Percentiles rank a stretch among this genome's conserved stretches.
Evolutionary conservation across 352 stramenopile species (phyloP).

Genomic region (Globisporangium sylvaticum): DNA sequence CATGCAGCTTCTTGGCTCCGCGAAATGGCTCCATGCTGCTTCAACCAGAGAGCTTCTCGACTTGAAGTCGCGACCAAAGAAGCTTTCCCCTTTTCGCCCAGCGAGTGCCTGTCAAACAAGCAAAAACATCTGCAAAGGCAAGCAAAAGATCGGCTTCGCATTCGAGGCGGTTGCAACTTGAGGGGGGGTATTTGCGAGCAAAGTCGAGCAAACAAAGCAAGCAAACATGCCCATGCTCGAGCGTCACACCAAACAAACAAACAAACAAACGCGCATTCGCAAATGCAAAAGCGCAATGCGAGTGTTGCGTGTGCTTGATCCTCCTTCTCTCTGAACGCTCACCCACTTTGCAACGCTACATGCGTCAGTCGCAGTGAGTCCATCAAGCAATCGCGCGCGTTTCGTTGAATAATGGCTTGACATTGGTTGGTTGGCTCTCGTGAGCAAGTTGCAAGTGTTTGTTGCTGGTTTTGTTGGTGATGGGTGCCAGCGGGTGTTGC

Average conservation of each 20-base stretch:
- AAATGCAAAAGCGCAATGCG: background rate
- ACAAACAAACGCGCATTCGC: too few relatives aligned
- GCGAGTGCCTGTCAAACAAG: background rate
- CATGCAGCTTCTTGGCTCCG: background rate
- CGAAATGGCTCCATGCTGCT: background rate
- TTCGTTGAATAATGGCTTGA: background rate
- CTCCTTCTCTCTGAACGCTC: background rate
- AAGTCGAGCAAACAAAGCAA: background rate
- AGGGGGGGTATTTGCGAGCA: background rate
- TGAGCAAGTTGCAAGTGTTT: background rate
- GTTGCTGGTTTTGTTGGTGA: background rate
- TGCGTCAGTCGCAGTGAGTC: background rate
- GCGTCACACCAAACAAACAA: background rate
- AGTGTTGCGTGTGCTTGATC: background rate
- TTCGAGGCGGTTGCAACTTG: background rate
- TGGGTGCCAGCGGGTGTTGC: background rate
- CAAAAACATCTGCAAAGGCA: background rate
- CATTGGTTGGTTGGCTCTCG: background rate
- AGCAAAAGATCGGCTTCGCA: background rate
- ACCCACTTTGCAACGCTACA: background rate
- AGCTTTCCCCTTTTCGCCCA: background rate
- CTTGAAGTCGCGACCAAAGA: background rate
- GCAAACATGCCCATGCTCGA: background rate
- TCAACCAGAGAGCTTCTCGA: background rate
- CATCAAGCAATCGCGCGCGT: background rate